Evolutionary conservation across 2,329 filamentous ascomycete species (phyloP).

Genomic region (Calycina marina): DNA sequence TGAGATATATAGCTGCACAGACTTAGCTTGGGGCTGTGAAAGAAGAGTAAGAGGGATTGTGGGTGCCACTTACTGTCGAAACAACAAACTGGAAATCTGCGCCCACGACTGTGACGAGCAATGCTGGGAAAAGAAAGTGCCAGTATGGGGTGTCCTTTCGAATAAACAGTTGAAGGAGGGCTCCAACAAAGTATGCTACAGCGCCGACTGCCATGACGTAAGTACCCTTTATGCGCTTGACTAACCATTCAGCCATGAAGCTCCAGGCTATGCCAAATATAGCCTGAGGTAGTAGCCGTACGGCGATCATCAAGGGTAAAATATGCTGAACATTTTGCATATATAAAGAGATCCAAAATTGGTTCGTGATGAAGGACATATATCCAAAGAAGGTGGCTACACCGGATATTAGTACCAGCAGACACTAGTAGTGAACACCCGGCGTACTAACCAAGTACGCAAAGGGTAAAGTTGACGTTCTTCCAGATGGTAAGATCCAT

Average conservation of each 20-base stretch:
- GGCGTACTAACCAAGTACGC: slow-evolving; percentile 30
- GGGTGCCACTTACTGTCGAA: slow-evolving; percentile 36
- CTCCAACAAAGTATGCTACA: slow-evolving; percentile 26
- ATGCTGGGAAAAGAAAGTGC: slow-evolving; percentile 47
- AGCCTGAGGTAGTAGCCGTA: slow-evolving; percentile 51
- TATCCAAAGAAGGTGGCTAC: slow-evolving; percentile 38
- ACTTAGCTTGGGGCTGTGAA: too few species aligned
- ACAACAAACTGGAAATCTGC: slow-evolving; percentile 60
- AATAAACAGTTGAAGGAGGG: slow-evolving; percentile 42
- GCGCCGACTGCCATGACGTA: slow-evolving; percentile 37
- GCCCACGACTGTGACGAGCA: slow-evolving; percentile 46
- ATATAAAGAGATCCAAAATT: slow-evolving; percentile 51
- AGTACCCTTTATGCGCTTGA: slow-evolving; percentile 51
- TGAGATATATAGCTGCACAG: slow-evolving; percentile 62
- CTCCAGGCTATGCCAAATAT: slow-evolving; percentile 49
- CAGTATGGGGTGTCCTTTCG: slow-evolving; percentile 42
- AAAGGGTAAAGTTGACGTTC: slow-evolving; percentile 48
- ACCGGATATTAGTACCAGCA: too few species aligned
- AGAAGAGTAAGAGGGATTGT: not conserved
- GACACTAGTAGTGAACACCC: too few species aligned
- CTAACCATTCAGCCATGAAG: slow-evolving; percentile 42
- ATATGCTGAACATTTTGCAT: slow-evolving; percentile 42
- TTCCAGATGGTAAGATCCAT: slow-evolving; percentile 41
- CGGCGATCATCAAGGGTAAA: slow-evolving; percentile 36
- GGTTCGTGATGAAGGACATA: slow-evolving; percentile 43